Evolutionary conservation across 768 basidiomycete genomes (phyloP), one percentile per base, ranked within the genome.

Genomic region (Panellus pusillus): DNA sequence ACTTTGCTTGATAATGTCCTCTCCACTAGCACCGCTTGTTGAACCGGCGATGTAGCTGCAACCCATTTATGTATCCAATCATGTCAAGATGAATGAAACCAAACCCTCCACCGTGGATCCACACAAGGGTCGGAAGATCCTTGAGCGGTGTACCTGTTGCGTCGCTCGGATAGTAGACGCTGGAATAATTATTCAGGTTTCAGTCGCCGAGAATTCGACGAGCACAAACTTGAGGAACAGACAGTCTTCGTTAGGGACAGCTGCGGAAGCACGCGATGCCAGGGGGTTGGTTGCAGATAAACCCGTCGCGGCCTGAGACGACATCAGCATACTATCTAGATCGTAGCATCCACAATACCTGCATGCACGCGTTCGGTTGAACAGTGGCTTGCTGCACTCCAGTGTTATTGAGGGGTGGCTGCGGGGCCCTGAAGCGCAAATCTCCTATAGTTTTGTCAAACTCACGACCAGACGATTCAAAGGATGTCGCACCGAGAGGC

Each of bases 151-250:
- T 7, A 1, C 44, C 43, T 12, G 20, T 47, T n/a, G 8, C 54
- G 17, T 50, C 36, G 38, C 48, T 55, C 35, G 54, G 54, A 39
- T 44, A 50, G 28, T 50, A 55, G 4, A 55, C 54, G 13, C 54
- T 55, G 17, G 1, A 35, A 2, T 5, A 13, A 13, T 3, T 29
- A 28, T 20, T 64, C 66, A 6, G 66, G 64, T 39, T 17, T 17
- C 9, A 54, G 45, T 41, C 6, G 37, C 14, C 4, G 1, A 38
- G 3, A 28, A 49, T 8, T 12, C 4, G 13, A 31, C 15, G 12
- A 43, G 27, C 4, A 40, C 63, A 8, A 29, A 70, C 70, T 67
- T 68, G n/a, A 71, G 50, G 41, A 67, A 68, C 20, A 72, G 51
- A 49, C 71, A 72, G 47, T 72, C 71, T 46, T 72, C 71, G 14